Percentiles rank a stretch among this genome's conserved stretches.
phyloP scores from a whole-genome alignment of 192 early-diverging fungal species.

The Phycomyces nitens region DNA sequence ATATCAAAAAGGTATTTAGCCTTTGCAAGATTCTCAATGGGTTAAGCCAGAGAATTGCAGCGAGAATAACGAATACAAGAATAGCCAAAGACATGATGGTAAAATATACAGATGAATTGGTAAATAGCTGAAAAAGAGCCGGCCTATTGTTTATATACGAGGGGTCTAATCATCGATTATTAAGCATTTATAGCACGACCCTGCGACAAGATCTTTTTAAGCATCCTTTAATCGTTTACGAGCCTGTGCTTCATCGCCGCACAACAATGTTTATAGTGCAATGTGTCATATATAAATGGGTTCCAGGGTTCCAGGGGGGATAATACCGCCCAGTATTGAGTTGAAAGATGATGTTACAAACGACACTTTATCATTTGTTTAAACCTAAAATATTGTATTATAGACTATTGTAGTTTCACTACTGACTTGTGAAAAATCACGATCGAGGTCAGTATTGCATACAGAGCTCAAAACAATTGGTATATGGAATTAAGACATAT shows the following conservation, averaged over 20 bases:
- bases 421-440: too few species aligned
- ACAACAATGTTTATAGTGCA: neutral
- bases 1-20: neutral
- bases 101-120: neutral
- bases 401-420: too few species aligned
- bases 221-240: neutral
- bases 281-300: neutral
- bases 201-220: neutral
- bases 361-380: neutral
- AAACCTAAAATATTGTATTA: too few species aligned
- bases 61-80: neutral
- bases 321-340: conserved; percentile 6
- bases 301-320: neutral
- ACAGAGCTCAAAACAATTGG: too few species aligned
- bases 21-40: neutral
- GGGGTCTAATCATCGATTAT: neutral
- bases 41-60: neutral
- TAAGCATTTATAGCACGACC: neutral
- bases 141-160: too few species aligned
- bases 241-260: neutral
- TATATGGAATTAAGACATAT: too few species aligned
- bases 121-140: too few species aligned
- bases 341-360: neutral
- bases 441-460: too few species aligned
- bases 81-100: neutral